Evolutionary conservation across 257 asterid genomes (phyloP).

Genomic region (Paulownia fortunei): DNA sequence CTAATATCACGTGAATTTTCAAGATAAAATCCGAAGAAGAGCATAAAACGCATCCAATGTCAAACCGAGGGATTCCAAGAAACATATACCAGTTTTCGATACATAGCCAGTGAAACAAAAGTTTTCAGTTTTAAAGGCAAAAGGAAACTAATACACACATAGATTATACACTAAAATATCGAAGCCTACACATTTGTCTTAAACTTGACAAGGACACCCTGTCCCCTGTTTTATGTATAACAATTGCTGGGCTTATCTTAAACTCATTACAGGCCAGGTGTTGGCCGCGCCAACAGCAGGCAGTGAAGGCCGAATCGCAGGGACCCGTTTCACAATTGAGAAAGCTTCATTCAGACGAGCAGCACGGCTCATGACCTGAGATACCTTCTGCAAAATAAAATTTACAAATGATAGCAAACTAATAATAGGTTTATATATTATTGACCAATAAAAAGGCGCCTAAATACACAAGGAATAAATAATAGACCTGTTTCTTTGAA

Average conservation of each 20-base stretch:
- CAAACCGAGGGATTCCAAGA: constrained; percentile 24
- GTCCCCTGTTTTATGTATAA: constrained; percentile 24
- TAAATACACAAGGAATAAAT: neutral
- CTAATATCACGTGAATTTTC: neutral
- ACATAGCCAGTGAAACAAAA: constrained; percentile 40
- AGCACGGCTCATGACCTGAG: constrained; percentile 92
- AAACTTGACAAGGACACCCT: constrained; percentile 27
- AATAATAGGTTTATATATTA: neutral
- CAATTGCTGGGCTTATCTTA: constrained; percentile 52
- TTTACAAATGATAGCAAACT: constrained; percentile 3
- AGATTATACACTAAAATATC: constrained; percentile 30
- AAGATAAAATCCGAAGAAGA: neutral
- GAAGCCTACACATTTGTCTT: constrained; percentile 31
- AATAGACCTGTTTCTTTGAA: neutral
- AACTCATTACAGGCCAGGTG: constrained; percentile 73
- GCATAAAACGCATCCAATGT: constrained; percentile 22
- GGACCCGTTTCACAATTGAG: constrained; percentile 87
- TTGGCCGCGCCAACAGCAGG: constrained; percentile 63
- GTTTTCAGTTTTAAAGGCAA: constrained; percentile 28
- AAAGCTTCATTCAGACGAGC: constrained; percentile 94
- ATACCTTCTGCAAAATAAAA: constrained; percentile 68
- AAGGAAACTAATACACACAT: constrained; percentile 34
- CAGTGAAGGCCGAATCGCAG: constrained; percentile 76
- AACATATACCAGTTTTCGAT: constrained; percentile 22
- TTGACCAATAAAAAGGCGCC: neutral